phyloP scores from a whole-genome alignment of 169 alveolate species.

The Blepharisma undulans region DNA sequence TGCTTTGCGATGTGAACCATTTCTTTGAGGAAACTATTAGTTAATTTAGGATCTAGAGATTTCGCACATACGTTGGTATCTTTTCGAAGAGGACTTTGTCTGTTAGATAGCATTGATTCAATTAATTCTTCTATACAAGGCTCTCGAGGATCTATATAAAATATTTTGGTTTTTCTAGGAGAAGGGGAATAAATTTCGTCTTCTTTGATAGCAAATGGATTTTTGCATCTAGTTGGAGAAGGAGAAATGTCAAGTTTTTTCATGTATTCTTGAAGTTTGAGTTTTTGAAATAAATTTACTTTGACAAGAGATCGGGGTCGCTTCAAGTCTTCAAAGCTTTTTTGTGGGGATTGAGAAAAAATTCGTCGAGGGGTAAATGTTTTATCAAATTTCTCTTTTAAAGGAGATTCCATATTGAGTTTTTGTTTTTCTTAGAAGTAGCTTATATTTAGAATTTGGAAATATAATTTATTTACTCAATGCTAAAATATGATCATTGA shows the following conservation, averaged over 20 bases:
- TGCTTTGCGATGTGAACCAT: not conserved
- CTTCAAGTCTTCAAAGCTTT: not conserved
- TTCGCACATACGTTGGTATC: not conserved
- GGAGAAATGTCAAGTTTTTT: conserved; percentile 16
- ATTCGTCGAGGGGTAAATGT: not conserved
- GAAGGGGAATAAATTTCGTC: not conserved
- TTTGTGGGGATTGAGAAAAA: not conserved
- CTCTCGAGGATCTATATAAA: not conserved
- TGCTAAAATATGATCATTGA: too few species aligned
- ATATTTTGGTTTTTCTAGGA: not conserved
- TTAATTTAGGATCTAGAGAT: not conserved
- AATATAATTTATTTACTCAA: too few species aligned
- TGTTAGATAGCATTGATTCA: not conserved
- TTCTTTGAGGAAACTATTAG: not conserved
- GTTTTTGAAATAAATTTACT: not conserved
- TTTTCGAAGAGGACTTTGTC: not conserved
- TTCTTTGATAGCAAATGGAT: not conserved
- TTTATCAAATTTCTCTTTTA: not conserved
- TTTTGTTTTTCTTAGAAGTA: too few species aligned
- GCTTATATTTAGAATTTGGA: too few species aligned
- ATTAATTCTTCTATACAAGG: not conserved
- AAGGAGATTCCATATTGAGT: not conserved
- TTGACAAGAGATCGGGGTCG: not conserved
- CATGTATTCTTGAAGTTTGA: not conserved
- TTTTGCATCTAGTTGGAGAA: not conserved